These are phyloP conservation scores for Viridothelium virens DNA, from an alignment of 495 filamentous ascomycete species.

Conservation along the genomic window DNA sequence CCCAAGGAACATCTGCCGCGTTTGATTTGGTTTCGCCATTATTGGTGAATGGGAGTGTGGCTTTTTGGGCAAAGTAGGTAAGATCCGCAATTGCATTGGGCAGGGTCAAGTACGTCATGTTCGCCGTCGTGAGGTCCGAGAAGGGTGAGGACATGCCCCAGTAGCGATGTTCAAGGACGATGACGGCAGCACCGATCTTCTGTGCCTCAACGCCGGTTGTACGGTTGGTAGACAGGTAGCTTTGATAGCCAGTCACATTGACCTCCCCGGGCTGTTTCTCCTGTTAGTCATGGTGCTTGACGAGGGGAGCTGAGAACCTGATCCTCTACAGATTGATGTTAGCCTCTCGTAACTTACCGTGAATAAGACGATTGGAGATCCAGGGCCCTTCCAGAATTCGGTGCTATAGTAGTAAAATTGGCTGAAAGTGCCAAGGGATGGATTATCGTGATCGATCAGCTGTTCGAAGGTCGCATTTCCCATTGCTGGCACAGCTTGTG, in stretches of 20 bases:
- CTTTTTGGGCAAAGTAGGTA: constrained; percentile 54
- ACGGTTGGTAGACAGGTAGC: constrained; percentile 44
- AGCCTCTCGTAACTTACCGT: constrained; percentile 22
- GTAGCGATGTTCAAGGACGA: constrained; percentile 56
- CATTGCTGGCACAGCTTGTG: neutral
- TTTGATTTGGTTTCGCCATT: constrained; percentile 40
- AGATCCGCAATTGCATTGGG: constrained; percentile 56
- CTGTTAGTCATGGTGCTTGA: neutral
- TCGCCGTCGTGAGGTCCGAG: constrained; percentile 45
- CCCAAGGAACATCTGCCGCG: constrained; percentile 53
- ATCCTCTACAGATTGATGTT: too few relatives aligned
- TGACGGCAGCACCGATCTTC: constrained; percentile 48
- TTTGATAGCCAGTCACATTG: constrained; percentile 43
- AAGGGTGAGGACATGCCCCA: constrained; percentile 58
- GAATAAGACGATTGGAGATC: constrained; percentile 51
- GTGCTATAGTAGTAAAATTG: constrained; percentile 48
- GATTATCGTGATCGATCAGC: constrained; percentile 48
- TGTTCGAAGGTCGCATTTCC: constrained; percentile 41
- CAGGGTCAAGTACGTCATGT: constrained; percentile 55
- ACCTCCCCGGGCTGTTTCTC: constrained; percentile 45
- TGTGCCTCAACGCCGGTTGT: constrained; percentile 47
- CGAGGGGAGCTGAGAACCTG: too few relatives aligned
- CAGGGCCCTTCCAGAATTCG: constrained; percentile 45
- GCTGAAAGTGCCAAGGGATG: constrained; percentile 46
- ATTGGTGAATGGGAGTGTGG: constrained; percentile 50